phyloP scores from a whole-genome alignment of 176 grass and related monocot genomes.

The Avena sativa region DNA sequence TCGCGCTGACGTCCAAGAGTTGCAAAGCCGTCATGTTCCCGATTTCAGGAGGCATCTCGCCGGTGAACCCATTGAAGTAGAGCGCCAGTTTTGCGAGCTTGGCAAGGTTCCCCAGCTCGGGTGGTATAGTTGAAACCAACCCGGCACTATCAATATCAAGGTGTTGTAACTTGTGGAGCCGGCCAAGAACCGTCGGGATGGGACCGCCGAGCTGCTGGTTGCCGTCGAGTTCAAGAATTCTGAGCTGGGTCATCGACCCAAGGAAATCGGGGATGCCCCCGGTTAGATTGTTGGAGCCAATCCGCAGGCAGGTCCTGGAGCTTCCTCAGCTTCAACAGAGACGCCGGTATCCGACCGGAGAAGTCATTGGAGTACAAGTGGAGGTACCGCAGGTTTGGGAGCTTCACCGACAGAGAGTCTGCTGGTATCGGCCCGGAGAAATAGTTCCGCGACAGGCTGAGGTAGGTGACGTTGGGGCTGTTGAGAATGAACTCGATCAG shows the following conservation, averaged over 20 bases:
- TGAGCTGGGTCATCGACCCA: too few relatives aligned
- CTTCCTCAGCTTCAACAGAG: background rate
- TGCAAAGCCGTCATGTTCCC: constrained; percentile 59
- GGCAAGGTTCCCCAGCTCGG: background rate
- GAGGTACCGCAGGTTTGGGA: background rate
- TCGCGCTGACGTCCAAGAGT: constrained; percentile 58
- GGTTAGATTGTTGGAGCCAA: too few relatives aligned
- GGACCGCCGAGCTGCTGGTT: constrained; percentile 37
- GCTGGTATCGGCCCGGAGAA: constrained; percentile 14
- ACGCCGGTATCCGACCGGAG: background rate
- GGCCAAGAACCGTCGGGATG: constrained; percentile 22
- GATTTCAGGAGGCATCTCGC: constrained; percentile 52
- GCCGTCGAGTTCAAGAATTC: background rate
- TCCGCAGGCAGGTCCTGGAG: too few relatives aligned
- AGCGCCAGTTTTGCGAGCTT: constrained; percentile 42
- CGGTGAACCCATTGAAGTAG: constrained; percentile 63
- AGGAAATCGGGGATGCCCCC: too few relatives aligned
- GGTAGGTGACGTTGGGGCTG: constrained; percentile 52
- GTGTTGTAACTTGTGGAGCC: background rate
- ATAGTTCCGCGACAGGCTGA: constrained; percentile 59
- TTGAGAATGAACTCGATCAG: constrained; percentile 41
- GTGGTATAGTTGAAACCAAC: too few relatives aligned
- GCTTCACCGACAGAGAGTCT: background rate
- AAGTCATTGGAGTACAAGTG: background rate
- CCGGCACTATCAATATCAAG: too few relatives aligned